phyloP scores from a whole-genome alignment of 495 filamentous ascomycete species.

The Tetracladium marchalianum region DNA sequence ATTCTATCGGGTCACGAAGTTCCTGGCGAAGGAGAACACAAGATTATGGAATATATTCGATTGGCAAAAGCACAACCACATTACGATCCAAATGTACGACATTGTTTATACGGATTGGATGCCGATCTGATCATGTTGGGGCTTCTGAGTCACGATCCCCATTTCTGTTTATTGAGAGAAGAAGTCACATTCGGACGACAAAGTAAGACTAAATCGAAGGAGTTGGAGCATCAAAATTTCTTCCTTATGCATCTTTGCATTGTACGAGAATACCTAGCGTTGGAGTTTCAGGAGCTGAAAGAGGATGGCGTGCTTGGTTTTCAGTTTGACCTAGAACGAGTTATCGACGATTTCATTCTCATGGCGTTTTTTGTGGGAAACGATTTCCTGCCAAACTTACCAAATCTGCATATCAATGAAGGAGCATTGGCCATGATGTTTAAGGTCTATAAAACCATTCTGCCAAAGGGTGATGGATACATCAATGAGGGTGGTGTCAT shows the following conservation, averaged over 20 bases:
- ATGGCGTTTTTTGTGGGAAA: constrained; percentile 99
- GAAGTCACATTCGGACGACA: constrained; percentile 95
- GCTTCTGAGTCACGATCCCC: constrained; percentile 91
- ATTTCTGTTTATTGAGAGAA: constrained; percentile 94
- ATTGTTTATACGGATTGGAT: constrained; percentile 96
- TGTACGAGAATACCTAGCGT: constrained; percentile 90
- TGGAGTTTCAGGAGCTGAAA: constrained; percentile 93
- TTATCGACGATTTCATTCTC: constrained; percentile 98
- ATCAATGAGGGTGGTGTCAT: constrained; percentile 94
- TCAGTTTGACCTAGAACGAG: constrained; percentile 84
- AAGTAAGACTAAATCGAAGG: constrained; percentile 77
- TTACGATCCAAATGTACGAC: constrained; percentile 91
- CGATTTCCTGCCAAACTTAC: constrained; percentile 95
- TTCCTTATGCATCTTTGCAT: constrained; percentile 96
- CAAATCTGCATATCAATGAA: constrained; percentile 96
- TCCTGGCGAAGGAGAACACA: constrained; percentile 98
- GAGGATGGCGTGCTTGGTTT: constrained; percentile 64
- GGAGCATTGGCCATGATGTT: constrained; percentile 95
- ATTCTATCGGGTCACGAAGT: constrained; percentile 97
- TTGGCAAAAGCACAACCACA: constrained; percentile 87
- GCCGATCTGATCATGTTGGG: constrained; percentile 99
- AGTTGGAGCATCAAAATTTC: constrained; percentile 98
- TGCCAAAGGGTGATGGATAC: constrained; percentile 85
- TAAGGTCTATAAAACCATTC: constrained; percentile 82
- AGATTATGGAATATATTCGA: constrained; percentile 99